These are phyloP conservation scores for Brettanomyces naardenensis DNA, from an alignment of 805 yeast species.

Conservation along the genomic window DNA sequence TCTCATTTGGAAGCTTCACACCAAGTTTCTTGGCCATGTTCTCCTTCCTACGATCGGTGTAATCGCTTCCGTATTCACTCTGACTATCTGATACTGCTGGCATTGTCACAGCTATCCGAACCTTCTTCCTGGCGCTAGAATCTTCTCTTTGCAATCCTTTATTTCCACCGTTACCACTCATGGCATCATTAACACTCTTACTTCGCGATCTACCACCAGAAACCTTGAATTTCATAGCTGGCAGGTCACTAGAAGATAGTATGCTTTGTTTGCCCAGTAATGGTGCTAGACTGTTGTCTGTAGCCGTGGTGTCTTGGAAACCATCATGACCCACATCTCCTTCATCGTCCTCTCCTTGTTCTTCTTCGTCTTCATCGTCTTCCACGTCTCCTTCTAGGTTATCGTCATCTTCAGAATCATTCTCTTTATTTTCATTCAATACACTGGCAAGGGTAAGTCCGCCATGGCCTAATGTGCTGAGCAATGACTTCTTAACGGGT, in stretches of 20 bases:
- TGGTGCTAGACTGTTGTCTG: too few relatives aligned
- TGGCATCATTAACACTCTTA: background rate
- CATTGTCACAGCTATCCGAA: background rate
- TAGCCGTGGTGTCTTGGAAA: too few relatives aligned
- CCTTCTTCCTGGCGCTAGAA: background rate
- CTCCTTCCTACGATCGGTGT: slow-evolving; percentile 6
- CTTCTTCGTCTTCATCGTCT: too few relatives aligned
- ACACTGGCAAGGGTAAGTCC: slow-evolving; percentile 27
- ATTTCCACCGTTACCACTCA: too few relatives aligned
- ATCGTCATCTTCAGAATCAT: background rate
- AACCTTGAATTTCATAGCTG: background rate
- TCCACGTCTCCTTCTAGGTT: too few relatives aligned
- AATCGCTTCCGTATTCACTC: background rate
- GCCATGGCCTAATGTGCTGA: slow-evolving; percentile 44
- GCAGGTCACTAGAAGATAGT: background rate
- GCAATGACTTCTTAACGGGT: slow-evolving; percentile 37
- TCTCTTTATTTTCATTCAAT: too few relatives aligned
- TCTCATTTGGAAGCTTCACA: slow-evolving; percentile 34
- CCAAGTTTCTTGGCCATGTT: slow-evolving; percentile 11
- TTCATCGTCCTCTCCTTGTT: too few relatives aligned
- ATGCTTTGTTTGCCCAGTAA: too few relatives aligned
- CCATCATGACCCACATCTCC: too few relatives aligned
- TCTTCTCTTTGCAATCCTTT: too few relatives aligned
- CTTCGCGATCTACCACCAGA: background rate
- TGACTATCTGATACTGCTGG: background rate